Percentiles rank a stretch among this genome's conserved stretches.
phyloP scores from a whole-genome alignment of 805 yeast genomes.

The Ascoidea tarda region DNA sequence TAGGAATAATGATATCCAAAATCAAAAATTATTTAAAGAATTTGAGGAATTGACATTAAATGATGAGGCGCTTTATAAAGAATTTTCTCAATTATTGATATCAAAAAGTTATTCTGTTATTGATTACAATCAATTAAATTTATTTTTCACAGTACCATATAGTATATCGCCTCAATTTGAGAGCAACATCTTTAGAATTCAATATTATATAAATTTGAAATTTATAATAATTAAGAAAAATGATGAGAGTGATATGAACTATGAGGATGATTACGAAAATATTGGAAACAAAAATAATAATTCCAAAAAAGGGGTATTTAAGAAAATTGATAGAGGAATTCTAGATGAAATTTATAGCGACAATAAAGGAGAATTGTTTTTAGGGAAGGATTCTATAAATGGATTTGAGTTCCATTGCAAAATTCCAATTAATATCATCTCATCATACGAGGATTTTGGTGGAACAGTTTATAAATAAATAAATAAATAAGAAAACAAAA shows the following conservation, averaged over 20 bases:
- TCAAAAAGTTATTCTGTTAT: not conserved
- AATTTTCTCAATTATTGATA: not conserved
- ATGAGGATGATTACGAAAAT: not conserved
- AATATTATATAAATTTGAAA: constrained; percentile 23
- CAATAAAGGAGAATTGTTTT: constrained; percentile 19
- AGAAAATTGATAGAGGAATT: constrained; percentile 1
- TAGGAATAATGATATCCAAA: not conserved
- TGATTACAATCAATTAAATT: no score
- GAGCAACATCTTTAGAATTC: constrained; percentile 23
- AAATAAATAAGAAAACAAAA: no score
- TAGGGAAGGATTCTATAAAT: constrained; percentile 20
- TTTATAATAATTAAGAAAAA: constrained; percentile 19
- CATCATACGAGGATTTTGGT: constrained; percentile 31
- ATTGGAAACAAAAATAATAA: constrained; percentile 6
- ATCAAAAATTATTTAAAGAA: not conserved
- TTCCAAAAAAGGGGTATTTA: constrained; percentile 11
- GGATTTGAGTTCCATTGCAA: constrained; percentile 28
- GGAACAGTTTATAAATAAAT: constrained; percentile 21
- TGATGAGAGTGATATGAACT: not conserved
- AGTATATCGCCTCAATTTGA: constrained; percentile 23
- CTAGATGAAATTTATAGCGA: constrained; percentile 20
- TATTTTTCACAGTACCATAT: not conserved
- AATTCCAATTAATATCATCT: constrained; percentile 30
- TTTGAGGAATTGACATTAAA: not conserved
- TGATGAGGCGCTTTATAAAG: not conserved